phyloP scores from a whole-genome alignment of 2,329 filamentous ascomycete species.

The Colletotrichum sp. region DNA sequence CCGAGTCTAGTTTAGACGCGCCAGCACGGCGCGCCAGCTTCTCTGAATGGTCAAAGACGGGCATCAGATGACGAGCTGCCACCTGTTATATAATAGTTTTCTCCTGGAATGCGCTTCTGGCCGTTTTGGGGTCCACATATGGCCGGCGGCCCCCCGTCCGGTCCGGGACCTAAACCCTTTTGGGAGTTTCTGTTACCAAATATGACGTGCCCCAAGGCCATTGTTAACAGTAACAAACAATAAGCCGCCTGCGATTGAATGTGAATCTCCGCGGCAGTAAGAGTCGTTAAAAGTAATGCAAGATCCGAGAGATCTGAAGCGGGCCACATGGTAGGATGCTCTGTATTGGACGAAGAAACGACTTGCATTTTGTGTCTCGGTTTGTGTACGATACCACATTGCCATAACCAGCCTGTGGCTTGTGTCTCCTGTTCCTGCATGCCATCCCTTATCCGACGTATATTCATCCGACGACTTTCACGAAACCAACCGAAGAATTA shows the following conservation, averaged over 20 bases:
- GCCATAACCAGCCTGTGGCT: not conserved
- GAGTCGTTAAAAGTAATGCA: conserved; percentile 2
- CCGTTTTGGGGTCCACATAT: conserved; percentile 1
- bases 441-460: not conserved
- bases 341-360: not conserved
- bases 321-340: not conserved
- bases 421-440: not conserved
- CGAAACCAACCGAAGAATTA: not conserved
- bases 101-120: not conserved
- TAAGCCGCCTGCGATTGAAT: conserved; percentile 16
- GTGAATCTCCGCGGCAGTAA: conserved; percentile 30
- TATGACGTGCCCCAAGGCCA: conserved; percentile 21
- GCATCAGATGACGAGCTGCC: conserved; percentile 2
- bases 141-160: conserved; percentile 5
- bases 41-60: not conserved
- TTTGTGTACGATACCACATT: not conserved
- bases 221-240: not conserved
- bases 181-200: conserved; percentile 31
- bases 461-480: not conserved
- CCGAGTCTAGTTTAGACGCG: not conserved
- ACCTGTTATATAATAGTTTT: conserved; percentile 19
- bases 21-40: not conserved
- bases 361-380: not conserved
- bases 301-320: not conserved
- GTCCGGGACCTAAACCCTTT: conserved; percentile 19